phyloP scores from a whole-genome alignment of 331 rosid species.

The Telfairia occidentalis region DNA sequence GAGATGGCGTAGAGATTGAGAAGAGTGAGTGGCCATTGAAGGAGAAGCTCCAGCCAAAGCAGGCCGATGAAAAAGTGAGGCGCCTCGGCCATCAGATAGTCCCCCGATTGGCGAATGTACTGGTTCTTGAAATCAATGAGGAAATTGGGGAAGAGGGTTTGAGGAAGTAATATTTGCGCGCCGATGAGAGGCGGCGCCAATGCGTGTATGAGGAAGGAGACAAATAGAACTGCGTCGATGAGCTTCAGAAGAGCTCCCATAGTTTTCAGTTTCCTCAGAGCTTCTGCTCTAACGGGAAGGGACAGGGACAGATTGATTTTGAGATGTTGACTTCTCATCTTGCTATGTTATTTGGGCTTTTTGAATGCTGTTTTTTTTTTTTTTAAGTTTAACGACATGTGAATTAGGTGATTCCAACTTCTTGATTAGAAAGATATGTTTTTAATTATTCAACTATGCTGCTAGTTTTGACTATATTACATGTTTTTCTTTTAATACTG shows the following conservation, averaged over 20 bases:
- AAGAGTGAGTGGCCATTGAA: constrained; percentile 58
- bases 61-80: constrained; percentile 53
- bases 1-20: constrained; percentile 40
- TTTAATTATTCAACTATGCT: too few species aligned
- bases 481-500: too few species aligned
- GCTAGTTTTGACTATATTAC: too few species aligned
- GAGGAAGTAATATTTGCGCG: constrained; percentile 46
- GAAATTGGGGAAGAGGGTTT: constrained; percentile 25
- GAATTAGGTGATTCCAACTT: too few species aligned
- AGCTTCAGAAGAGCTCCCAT: not conserved
- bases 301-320: not conserved
- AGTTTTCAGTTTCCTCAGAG: not conserved
- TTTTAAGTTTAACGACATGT: too few species aligned
- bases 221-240: not conserved
- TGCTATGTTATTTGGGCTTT: not conserved
- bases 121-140: constrained; percentile 31
- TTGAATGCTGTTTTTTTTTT: too few species aligned
- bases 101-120: constrained; percentile 34
- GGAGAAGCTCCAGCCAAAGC: constrained; percentile 49
- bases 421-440: too few species aligned
- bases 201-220: constrained; percentile 16
- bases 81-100: constrained; percentile 42
- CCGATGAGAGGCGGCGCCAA: constrained; percentile 43
- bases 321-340: not conserved
- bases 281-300: not conserved